Conservation (phyloP, 2,329 filamentous ascomycete species). For the Coniochaeta sp. region DNA sequence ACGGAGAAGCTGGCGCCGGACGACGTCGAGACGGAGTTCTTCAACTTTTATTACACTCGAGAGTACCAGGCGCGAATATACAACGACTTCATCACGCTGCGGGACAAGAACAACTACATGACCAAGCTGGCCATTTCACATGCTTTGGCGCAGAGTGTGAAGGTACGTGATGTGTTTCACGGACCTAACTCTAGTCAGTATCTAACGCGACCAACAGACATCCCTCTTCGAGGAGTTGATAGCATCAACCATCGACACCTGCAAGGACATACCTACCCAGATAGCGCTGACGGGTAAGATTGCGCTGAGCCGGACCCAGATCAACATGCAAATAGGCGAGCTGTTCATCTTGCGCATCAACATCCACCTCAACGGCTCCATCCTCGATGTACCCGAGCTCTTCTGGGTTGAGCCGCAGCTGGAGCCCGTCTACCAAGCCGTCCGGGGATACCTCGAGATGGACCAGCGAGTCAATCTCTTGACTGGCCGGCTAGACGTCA, state of each 20-base stretch:
- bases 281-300: slow-evolving; percentile 92
- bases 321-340: slow-evolving; percentile 99
- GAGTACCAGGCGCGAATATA: slow-evolving; percentile 98
- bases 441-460: slow-evolving; percentile 94
- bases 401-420: slow-evolving; percentile 98
- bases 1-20: slow-evolving; percentile 80
- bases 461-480: slow-evolving; percentile 86
- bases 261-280: slow-evolving; percentile 86
- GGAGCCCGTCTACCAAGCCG: slow-evolving; percentile 92
- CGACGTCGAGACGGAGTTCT: slow-evolving; percentile 91
- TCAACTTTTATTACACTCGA: slow-evolving; percentile 98
- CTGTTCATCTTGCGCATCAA: slow-evolving; percentile 96
- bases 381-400: slow-evolving; percentile 91
- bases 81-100: slow-evolving; percentile 95
- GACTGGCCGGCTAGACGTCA: slow-evolving; percentile 85
- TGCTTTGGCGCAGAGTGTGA: slow-evolving; percentile 90
- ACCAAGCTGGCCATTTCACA: slow-evolving; percentile 95
- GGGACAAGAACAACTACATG: slow-evolving; percentile 96
- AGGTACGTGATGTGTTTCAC: slow-evolving; percentile 40
- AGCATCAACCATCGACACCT: slow-evolving; percentile 85
- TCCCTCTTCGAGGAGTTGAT: slow-evolving; percentile 95
- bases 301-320: slow-evolving; percentile 76
- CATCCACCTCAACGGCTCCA: slow-evolving; percentile 93
- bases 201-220: slow-evolving; percentile 46
- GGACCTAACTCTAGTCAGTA: no score